Percentiles rank a stretch among this genome's conserved stretches.
phyloP scores from a whole-genome alignment of 2,329 filamentous ascomycete species.

The Ophiostoma angusticollis region DNA sequence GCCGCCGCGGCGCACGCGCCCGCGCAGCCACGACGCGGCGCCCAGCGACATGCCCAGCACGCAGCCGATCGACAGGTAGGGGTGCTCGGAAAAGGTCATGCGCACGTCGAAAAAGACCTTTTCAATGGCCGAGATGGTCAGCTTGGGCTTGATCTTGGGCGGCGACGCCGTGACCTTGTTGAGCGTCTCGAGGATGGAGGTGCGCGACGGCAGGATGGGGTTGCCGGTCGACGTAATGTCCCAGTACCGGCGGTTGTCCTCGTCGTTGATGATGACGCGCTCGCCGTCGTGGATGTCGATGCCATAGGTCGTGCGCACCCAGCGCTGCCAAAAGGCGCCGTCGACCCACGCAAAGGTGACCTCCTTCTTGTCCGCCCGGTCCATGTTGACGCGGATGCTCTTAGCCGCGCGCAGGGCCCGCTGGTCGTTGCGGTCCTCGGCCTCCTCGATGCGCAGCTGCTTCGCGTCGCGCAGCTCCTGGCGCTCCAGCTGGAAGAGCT shows the following conservation, averaged over 20 bases:
- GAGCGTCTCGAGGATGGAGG: constrained; percentile 79
- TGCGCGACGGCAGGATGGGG: constrained; percentile 76
- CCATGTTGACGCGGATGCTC: constrained; percentile 82
- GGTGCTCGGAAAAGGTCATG: constrained; percentile 44
- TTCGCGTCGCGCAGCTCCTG: constrained; percentile 91
- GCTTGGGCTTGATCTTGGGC: constrained; percentile 61
- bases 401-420: constrained; percentile 78
- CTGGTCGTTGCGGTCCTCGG: constrained; percentile 83
- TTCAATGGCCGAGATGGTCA: constrained; percentile 59
- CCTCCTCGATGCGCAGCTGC: constrained; percentile 90
- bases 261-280: constrained; percentile 89
- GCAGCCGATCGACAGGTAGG: constrained; percentile 44
- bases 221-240: constrained; percentile 82
- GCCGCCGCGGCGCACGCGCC: constrained; percentile 38
- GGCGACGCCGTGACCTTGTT: constrained; percentile 56
- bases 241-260: constrained; percentile 93
- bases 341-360: constrained; percentile 97
- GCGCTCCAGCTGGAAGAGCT: constrained; percentile 81
- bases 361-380: constrained; percentile 73
- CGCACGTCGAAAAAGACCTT: constrained; percentile 58
- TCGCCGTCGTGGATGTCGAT: constrained; percentile 81
- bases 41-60: constrained; percentile 44
- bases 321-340: constrained; percentile 92
- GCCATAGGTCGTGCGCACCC: constrained; percentile 90
- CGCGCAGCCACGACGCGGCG: constrained; percentile 38